Evolutionary conservation across 495 filamentous ascomycete genomes (phyloP).

Genomic region (Parachaetomium inaequale): DNA sequence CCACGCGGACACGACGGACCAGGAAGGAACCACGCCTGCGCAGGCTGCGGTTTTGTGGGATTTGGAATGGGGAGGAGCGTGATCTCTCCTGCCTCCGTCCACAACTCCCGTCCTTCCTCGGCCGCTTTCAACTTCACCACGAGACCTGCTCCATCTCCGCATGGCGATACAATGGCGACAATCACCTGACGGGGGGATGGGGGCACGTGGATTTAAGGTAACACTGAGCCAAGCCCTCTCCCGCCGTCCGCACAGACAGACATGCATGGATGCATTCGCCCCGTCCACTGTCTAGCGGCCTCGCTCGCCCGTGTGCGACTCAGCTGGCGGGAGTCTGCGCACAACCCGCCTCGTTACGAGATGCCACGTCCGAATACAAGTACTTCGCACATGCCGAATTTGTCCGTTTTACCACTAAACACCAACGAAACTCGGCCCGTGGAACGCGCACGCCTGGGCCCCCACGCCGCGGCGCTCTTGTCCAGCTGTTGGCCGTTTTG

Average conservation of each 20-base stretch:
- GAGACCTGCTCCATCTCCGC: slow-evolving; percentile 8
- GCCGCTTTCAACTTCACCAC: neutral
- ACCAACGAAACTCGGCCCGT: neutral
- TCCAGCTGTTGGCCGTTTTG: neutral
- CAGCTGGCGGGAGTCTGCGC: slow-evolving; percentile 7
- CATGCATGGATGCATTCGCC: neutral
- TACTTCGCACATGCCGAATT: no score
- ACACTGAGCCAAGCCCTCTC: slow-evolving; percentile 8
- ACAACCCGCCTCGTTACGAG: slow-evolving; percentile 15
- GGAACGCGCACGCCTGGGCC: neutral
- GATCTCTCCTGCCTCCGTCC: neutral
- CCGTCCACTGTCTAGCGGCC: neutral
- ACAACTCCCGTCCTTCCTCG: neutral
- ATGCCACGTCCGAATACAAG: no score
- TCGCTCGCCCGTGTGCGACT: slow-evolving; percentile 6
- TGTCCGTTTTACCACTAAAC: neutral
- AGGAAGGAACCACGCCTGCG: neutral
- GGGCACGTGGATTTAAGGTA: slow-evolving; percentile 10
- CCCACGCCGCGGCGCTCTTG: no score
- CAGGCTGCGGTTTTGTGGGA: neutral
- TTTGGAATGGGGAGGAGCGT: neutral
- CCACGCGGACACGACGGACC: neutral
- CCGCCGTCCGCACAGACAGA: neutral
- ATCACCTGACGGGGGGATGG: slow-evolving; percentile 4
- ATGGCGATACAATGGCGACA: slow-evolving; percentile 1